A percentile compares a stretch with the other conserved stretches of the same genome.
Conservation (phyloP, 2,329 filamentous ascomycete species). For the Venturia carpophila region DNA sequence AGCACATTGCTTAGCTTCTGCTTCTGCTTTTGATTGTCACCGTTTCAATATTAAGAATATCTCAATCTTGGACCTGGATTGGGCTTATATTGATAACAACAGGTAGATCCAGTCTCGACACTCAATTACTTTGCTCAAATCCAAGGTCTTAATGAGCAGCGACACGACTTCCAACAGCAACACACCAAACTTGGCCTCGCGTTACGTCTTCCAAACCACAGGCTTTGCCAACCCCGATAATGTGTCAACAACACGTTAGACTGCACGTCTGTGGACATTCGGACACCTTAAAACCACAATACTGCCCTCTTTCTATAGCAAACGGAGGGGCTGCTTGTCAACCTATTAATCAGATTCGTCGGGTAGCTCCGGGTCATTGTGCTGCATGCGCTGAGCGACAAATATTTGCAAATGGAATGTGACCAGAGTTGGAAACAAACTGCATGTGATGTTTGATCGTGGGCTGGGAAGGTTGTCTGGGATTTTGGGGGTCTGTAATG, state of each 20-base stretch:
- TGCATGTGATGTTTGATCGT: not conserved
- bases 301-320: constrained; percentile 17
- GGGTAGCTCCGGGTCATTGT: constrained; percentile 11
- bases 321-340: constrained; percentile 16
- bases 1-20: not conserved
- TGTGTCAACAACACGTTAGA: constrained; percentile 19
- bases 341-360: constrained; percentile 12
- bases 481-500: not conserved
- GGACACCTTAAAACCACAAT: constrained; percentile 16
- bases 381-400: constrained; percentile 10
- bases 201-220: not conserved
- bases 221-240: not conserved
- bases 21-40: not conserved
- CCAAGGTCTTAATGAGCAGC: not conserved
- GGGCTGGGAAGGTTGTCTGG: not conserved
- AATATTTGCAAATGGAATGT: not conserved
- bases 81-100: not conserved
- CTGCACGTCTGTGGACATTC: constrained; percentile 17
- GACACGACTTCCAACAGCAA: not conserved
- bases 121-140: not conserved
- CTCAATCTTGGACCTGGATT: not conserved
- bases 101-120: not conserved
- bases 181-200: not conserved
- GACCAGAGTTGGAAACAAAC: not conserved
- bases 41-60: not conserved